Evolutionary conservation across 257 asterid genomes (phyloP), one percentile per base, ranked within the genome.

Genomic region (Gentiana macrophylla): DNA sequence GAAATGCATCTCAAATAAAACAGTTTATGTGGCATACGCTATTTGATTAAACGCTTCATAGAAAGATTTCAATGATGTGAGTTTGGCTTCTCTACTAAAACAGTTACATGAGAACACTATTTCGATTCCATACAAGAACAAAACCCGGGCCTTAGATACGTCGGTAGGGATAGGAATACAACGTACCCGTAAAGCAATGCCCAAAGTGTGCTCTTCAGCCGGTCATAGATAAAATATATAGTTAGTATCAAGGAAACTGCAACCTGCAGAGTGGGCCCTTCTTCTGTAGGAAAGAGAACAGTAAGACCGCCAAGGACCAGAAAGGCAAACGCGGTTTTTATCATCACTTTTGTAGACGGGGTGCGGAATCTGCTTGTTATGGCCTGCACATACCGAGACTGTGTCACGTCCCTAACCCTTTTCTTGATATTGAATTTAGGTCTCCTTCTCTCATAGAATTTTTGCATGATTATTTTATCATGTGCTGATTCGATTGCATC

Each of bases 191-290:
- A 91, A 50, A 88, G 90, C 68, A 82, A 80, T 52, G 93, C 83
- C 52, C 79, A 70, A 37, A 88, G 73, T 65, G 73, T 85, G 81
- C 70, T 81, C 94, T 81, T 88, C 60, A 91, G 81, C 62, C 95
- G 82, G 53, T 79, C 90, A 65, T 87, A 67, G 32, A 91, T 69
- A 62, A 91, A 88, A 71, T 88, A 88, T 52, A 83, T 62, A 32
- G 98, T 72, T 48, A 63, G 77, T 41, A 91, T 64, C 76, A 91
- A 66, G 48, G 98, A 91, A 67, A 85, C 55, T 44, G 82, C 88
- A 62, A 91, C 98, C 78, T 91, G 98, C 70, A 91, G 82, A 9
- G 98, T 91, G 0, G 98, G 98, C 34, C 98, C 98, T 69, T 91
- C 98, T 78, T 91, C 98, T 6, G 96, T 83, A 49, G 98, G 98